Evolutionary conservation across 768 basidiomycete genomes (phyloP), one percentile per base, ranked within the genome.

Genomic region (Boletus vinaceobasis): DNA sequence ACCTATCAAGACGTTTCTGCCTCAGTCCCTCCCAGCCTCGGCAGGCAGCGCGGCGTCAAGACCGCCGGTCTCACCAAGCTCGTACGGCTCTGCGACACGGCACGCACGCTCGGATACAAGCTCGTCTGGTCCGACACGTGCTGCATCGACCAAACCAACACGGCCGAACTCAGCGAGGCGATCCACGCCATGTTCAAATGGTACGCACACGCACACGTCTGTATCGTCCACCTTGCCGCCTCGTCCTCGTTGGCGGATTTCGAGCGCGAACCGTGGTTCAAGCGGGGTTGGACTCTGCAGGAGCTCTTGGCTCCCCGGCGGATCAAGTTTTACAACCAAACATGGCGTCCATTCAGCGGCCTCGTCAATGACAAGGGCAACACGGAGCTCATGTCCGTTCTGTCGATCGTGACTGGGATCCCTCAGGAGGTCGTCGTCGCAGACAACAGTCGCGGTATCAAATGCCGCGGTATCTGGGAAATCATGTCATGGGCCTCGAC

Each of bases 131-230:
- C 63, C 3, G 69, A 72, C 32, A 64, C 69, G 0, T 71, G 67
- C 19, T 72, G 69, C 50, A 68, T 73, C 35, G 63, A 71, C 52
- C 62, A 64, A 50, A 45, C 43, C 27, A 65, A 65, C 40, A 26
- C 53, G 3, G 27, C 55, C 3, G 70, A 72, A 29, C 65, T 72
- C n/a, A 56, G 58, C 14, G 70, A 72, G 48, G 66, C 71, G 1
- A 62, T 71, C 21, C 60, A 60, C 17, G 66, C 71, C 26, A 72
- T 72, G 65, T 72, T 60, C 60, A 60, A 52, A 50, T 71, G 71
- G 69, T 72, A 72, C 36, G 50, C 62, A 5, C 38, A 71, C 29
- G 56, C 65, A 5, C 55, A 69, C 19, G n/a, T 71, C 17, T 72
- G 71, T 48, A 59, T 71, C 43, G 56, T 59, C 19, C 60, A 71